Percentiles rank a stretch among this genome's conserved stretches.
Evolutionary conservation across 2,329 filamentous ascomycete genomes (phyloP).

Genomic region (Neonectria neomacrospora): DNA sequence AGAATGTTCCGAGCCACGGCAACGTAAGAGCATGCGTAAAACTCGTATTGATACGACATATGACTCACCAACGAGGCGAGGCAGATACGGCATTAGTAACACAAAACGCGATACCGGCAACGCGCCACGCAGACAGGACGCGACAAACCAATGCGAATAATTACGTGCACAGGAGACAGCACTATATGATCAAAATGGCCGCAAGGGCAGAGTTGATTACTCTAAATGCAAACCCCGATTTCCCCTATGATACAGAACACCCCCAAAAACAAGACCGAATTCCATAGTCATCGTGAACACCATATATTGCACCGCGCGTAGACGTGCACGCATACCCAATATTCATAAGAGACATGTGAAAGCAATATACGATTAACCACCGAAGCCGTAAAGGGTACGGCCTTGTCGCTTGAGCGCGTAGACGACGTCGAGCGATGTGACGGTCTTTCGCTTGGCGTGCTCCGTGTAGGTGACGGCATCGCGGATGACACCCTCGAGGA

Average conservation of each 20-base stretch:
- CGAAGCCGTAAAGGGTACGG: slow-evolving; percentile 85
- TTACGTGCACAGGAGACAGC: neutral
- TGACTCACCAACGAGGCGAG: neutral
- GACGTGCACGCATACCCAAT: slow-evolving; percentile 38
- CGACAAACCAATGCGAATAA: neutral
- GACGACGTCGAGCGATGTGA: slow-evolving; percentile 76
- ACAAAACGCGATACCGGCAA: neutral
- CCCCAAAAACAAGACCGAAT: slow-evolving; percentile 55
- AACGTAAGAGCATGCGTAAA: neutral
- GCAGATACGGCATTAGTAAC: too few relatives aligned
- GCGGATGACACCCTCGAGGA: slow-evolving; percentile 81
- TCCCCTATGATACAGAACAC: slow-evolving; percentile 59
- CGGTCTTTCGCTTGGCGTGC: slow-evolving; percentile 85
- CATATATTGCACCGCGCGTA: slow-evolving; percentile 42
- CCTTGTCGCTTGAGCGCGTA: slow-evolving; percentile 76
- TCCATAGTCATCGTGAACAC: slow-evolving; percentile 58
- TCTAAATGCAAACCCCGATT: slow-evolving; percentile 51
- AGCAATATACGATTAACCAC: slow-evolving; percentile 70
- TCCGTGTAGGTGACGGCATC: slow-evolving; percentile 83
- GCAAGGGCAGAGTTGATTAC: slow-evolving; percentile 47
- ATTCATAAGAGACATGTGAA: slow-evolving; percentile 53
- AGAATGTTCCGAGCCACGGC: neutral
- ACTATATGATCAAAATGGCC: slow-evolving; percentile 45
- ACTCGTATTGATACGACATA: neutral
- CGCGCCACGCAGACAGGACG: neutral